Percentiles rank a stretch among this genome's conserved stretches.
Evolutionary conservation across 805 yeast species (phyloP).

Genomic region (Spathaspora arborariae): DNA sequence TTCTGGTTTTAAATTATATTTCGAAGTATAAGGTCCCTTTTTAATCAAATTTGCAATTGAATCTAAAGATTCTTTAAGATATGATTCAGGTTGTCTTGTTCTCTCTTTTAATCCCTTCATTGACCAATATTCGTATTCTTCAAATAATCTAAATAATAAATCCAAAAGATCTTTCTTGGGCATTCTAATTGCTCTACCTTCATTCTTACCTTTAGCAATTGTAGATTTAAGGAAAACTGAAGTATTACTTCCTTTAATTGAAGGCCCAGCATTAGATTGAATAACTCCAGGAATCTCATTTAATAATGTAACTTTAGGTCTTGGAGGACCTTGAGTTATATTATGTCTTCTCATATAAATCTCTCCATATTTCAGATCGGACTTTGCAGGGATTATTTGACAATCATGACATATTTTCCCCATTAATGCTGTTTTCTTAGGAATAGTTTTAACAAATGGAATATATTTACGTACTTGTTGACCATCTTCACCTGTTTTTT

Average conservation of each 20-base stretch:
- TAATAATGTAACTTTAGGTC: constrained; percentile 66
- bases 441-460: constrained; percentile 86
- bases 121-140: constrained; percentile 95
- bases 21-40: constrained; percentile 93
- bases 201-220: constrained; percentile 44
- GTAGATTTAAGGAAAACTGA: constrained; percentile 59
- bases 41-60: constrained; percentile 85
- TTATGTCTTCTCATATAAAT: constrained; percentile 50
- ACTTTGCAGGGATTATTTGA: constrained; percentile 74
- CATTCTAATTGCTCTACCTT: constrained; percentile 91
- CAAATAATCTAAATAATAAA: constrained; percentile 81
- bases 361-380: constrained; percentile 66
- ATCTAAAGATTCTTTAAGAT: constrained; percentile 85
- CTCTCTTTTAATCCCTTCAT: constrained; percentile 91
- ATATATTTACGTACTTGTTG: constrained; percentile 41
- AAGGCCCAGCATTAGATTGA: constrained; percentile 82
- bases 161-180: constrained; percentile 90
- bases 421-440: constrained; percentile 77
- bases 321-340: constrained; percentile 46
- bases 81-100: constrained; percentile 93
- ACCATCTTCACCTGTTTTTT: constrained; percentile 24
- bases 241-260: constrained; percentile 62
- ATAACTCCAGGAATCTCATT: constrained; percentile 84
- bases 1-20: constrained; percentile 86
- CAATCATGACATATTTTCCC: constrained; percentile 95